Conservation (phyloP, 148 eudicot species). For the Agrostemma githago region DNA sequence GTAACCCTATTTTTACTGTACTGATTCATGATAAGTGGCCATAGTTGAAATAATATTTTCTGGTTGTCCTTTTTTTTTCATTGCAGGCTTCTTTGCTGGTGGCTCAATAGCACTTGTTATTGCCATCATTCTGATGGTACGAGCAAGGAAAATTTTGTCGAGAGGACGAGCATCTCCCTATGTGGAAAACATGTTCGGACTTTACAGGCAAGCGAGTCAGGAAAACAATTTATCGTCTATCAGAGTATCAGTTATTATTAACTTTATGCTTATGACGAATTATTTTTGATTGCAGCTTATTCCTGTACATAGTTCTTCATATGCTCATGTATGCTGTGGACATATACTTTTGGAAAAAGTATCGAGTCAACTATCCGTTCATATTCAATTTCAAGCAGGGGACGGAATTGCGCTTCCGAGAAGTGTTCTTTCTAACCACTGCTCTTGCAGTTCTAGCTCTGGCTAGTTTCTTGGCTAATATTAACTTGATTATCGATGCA, state of each 20-base stretch:
- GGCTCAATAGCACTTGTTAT: slow-evolving; percentile 58
- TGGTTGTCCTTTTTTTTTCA: slow-evolving; percentile 5
- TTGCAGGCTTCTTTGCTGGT: slow-evolving; percentile 68
- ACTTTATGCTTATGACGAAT: neutral
- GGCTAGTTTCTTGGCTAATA: slow-evolving; percentile 48
- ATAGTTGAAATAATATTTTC: neutral
- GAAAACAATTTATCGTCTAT: neutral
- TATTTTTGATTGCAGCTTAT: slow-evolving; percentile 50
- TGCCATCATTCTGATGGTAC: slow-evolving; percentile 48
- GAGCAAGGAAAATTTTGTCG: slow-evolving; percentile 38
- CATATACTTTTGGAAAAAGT: slow-evolving; percentile 76
- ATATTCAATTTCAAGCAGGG: slow-evolving; percentile 86
- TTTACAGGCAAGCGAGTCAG: slow-evolving; percentile 48
- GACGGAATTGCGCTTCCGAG: slow-evolving; percentile 63
- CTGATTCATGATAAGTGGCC: neutral
- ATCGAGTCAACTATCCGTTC: slow-evolving; percentile 66
- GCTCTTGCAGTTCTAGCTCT: slow-evolving; percentile 61
- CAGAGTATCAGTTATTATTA: neutral
- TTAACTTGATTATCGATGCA: slow-evolving; percentile 49
- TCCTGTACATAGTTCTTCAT: slow-evolving; percentile 57
- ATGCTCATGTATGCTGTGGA: slow-evolving; percentile 74
- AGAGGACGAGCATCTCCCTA: slow-evolving; percentile 35
- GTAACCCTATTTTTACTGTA: neutral
- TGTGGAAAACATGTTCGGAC: slow-evolving; percentile 55
- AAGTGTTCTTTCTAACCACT: slow-evolving; percentile 55